Base-by-base conservation (phyloP, 1,284 basidiomycete species). In the Cutaneotrichosporon mucoides region DNA sequence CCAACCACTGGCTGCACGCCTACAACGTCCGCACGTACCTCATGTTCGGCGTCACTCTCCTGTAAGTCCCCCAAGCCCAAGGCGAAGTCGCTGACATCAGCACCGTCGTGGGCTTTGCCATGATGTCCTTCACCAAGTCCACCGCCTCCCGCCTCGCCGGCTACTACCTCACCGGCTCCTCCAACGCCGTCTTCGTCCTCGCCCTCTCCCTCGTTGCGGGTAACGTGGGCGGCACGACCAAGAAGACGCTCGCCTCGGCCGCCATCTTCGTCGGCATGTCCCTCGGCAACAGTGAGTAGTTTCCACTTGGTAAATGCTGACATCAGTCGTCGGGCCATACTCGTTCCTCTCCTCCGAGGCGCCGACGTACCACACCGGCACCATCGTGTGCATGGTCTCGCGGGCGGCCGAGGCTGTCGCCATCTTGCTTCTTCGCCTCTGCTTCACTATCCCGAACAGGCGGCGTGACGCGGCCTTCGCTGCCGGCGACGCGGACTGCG, bases 171-270 rank as follows among this genome's bases (percentile, higher is more conserved):
- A 79, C 77, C n/a, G 77, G 78, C 12, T 73, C 77, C 2, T 76
- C 71, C 34, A 79, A 80, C 59, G 76, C 78, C 5, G 73, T 76
- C 3, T 80, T 80, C 61, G 78, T 79, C 2, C 63, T 81, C 38
- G 76, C 75, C 8, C 68, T 80, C 2, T 79, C 77, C 0, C 72
- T 81, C 12, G 67, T 81, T 8, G 73, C 76, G 24, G 75, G 77
- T 3, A 82, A 82, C 60, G 77, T 80, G 10, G 79, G 75, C 36
- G 80, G 80, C 5, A 73, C 73, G 49, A 79, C 79, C 24, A 81
- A 81, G 70, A 80, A 80, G 63, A 68, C 69, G 65, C 66, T 59
- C 13, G 60, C 66, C 6, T 66, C 66, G 7, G 70, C 67, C 7
- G 50, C 67, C 13, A 65, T 67, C 45, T 68, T 72, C 63, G 24